Conservation (phyloP, 1,139 yeast genomes). For the Saccharomyces hybrid region DNA sequence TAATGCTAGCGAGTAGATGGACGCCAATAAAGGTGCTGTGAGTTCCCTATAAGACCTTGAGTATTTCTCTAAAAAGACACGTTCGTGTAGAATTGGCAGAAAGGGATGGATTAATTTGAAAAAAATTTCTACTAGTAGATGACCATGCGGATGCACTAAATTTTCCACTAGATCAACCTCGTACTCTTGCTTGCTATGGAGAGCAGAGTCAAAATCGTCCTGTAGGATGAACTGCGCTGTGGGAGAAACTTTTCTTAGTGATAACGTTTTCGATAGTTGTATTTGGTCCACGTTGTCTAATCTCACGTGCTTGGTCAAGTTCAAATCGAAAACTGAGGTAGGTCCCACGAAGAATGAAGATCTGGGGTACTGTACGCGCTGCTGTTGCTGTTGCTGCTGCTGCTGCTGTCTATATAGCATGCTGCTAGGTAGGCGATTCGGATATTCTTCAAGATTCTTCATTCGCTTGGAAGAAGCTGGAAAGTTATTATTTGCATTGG, state of each 20-base stretch:
- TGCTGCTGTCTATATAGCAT: not conserved
- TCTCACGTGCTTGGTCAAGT: constrained; percentile 46
- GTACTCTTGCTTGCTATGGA: constrained; percentile 55
- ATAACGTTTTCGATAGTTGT: constrained; percentile 46
- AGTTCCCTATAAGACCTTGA: constrained; percentile 70
- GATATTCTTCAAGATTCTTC: not conserved
- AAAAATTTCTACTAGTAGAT: constrained; percentile 58
- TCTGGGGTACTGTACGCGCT: constrained; percentile 55
- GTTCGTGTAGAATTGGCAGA: constrained; percentile 69
- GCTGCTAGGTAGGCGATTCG: too few species aligned
- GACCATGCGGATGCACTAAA: constrained; percentile 73
- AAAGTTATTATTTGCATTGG: constrained; percentile 5
- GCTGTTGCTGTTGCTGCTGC: constrained; percentile 6
- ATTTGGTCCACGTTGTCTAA: constrained; percentile 40
- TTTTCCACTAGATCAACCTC: constrained; percentile 67
- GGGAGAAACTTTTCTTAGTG: constrained; percentile 61
- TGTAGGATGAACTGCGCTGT: constrained; percentile 58
- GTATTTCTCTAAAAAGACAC: constrained; percentile 69
- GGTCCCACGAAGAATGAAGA: constrained; percentile 74
- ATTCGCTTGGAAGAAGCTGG: constrained; percentile 11
- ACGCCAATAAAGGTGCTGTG: constrained; percentile 68
- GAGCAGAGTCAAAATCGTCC: constrained; percentile 63
- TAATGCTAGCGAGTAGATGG: constrained; percentile 65
- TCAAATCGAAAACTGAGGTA: constrained; percentile 59
- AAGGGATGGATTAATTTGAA: constrained; percentile 73